phyloP scores from a whole-genome alignment of 2,329 filamentous ascomycete species.

The Didymella glomerata region DNA sequence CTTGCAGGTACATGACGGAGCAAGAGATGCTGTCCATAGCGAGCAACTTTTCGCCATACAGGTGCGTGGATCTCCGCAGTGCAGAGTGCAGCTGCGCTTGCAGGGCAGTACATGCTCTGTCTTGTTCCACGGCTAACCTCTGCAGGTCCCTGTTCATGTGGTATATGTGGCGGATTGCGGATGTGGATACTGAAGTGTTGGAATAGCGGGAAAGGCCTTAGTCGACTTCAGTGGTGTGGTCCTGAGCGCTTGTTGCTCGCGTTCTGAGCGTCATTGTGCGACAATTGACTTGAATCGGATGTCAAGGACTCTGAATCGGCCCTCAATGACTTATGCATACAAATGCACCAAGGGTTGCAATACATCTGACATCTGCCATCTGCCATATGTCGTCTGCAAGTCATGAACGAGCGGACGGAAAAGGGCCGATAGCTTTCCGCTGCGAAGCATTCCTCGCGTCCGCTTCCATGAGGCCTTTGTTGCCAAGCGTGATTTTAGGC shows the following conservation, averaged over 20 bases:
- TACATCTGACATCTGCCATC: constrained; percentile 23
- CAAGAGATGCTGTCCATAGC: constrained; percentile 87
- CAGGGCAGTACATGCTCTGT: background rate
- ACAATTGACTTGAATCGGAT: background rate
- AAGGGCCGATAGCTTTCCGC: constrained; percentile 11
- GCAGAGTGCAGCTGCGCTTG: constrained; percentile 2
- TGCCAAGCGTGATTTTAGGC: background rate
- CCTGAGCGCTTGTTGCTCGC: background rate
- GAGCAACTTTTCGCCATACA: constrained; percentile 82
- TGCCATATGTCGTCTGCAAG: constrained; percentile 13
- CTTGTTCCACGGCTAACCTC: constrained; percentile 13
- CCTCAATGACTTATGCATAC: constrained; percentile 3
- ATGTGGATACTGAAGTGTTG: constrained; percentile 73
- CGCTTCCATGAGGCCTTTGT: background rate
- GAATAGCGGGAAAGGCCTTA: constrained; percentile 22
- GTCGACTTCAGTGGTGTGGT: background rate
- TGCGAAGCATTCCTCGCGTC: constrained; percentile 19
- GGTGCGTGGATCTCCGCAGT: constrained; percentile 56
- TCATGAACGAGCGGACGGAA: constrained; percentile 15
- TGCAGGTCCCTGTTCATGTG: constrained; percentile 89
- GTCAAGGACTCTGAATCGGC: background rate
- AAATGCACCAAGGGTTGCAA: constrained; percentile 23
- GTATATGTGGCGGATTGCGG: constrained; percentile 93
- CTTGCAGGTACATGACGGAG: constrained; percentile 79
- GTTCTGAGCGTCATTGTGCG: background rate